phyloP scores from a whole-genome alignment of 371 early-diverging fungal genomes.

The Entomophthora muscae region DNA sequence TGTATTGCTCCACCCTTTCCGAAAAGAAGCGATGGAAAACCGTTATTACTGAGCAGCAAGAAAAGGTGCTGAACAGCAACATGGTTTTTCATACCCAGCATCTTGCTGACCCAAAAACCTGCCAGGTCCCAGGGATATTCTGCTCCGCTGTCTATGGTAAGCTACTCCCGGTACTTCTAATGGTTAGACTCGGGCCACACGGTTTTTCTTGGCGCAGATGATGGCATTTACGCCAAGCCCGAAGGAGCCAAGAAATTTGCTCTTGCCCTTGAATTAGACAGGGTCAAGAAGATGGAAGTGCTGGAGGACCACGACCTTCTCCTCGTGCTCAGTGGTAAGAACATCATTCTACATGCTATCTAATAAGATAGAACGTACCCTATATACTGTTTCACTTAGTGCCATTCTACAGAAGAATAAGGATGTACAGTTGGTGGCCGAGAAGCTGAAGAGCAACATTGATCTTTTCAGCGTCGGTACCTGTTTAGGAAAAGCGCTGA shows the following conservation, averaged over 20 bases:
- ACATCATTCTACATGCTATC: background rate
- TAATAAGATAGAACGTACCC: background rate
- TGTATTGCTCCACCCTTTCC: conserved; percentile 52
- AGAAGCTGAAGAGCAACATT: conserved; percentile 22
- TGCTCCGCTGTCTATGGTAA: conserved; percentile 50
- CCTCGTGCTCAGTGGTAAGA: conserved; percentile 2
- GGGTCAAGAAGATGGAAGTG: background rate
- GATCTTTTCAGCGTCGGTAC: conserved; percentile 68
- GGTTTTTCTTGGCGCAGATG: conserved; percentile 68
- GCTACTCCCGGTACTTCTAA: conserved; percentile 2
- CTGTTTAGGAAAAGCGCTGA: conserved; percentile 43
- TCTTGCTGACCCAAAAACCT: conserved; percentile 21
- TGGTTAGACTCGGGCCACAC: conserved; percentile 20
- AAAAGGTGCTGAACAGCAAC: conserved; percentile 25
- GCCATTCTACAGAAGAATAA: background rate
- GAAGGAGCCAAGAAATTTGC: conserved; percentile 10
- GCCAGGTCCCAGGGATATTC: conserved; percentile 37
- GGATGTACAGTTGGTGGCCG: background rate
- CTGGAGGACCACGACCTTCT: conserved; percentile 2
- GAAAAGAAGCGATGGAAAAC: conserved; percentile 67
- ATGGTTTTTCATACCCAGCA: conserved; percentile 37
- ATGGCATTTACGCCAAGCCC: conserved; percentile 49
- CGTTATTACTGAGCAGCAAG: conserved; percentile 48
- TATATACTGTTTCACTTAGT: background rate
- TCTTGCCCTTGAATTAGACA: background rate